Base-by-base conservation (phyloP, 495 filamentous ascomycete species). In the Penicillium argentinense region DNA sequence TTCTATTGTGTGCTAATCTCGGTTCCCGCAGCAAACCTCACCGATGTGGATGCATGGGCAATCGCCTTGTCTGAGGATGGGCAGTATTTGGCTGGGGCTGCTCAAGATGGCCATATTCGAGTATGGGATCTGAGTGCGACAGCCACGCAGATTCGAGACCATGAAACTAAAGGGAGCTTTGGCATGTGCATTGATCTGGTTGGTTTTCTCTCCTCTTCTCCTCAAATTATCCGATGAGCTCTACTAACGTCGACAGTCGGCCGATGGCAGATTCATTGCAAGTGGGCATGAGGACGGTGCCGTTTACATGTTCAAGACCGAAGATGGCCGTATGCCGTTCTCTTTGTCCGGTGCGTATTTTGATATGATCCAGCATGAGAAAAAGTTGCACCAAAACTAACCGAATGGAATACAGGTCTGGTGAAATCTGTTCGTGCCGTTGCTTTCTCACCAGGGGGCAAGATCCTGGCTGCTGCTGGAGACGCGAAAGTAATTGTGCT, bases 271-370 rank as follows among this genome's bases (percentile, higher is more conserved):
- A 46, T 83, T 92, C 56, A 90, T 91, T 37, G 93, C 92, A 7
- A 91, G 85, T 45, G 93, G 93, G 0, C 95, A 98, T 66, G 83
- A 95, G 64, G 95, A 88, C 62, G 93, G 93, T 18, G 84, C 81
- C n/a, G 80, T 98, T 40, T 96, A 96, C 59, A 84, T 98, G 27
- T 97, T 97, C 73, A 89, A 85, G 66, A 96, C 96, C 57, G 84
- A 89, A 57, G 89, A 88, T 0, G 88, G 87, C 12, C 83, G 88
- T 40, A 80, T 97, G 64, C 74, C 86, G 3, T 93, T 95, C 66
- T 95, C 89, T 17, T 73, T 97, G 43, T 82, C 87, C 37, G 86
- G 90, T 91, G 74, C 45, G 77, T 59, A n/a, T 24, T 9, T 2
- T 56, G 12, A 21, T 17, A 5, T 13, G 13, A 14, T 25, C 5